phyloP scores from a whole-genome alignment of 2,329 filamentous ascomycete species.

The Phialocephala sp. region DNA sequence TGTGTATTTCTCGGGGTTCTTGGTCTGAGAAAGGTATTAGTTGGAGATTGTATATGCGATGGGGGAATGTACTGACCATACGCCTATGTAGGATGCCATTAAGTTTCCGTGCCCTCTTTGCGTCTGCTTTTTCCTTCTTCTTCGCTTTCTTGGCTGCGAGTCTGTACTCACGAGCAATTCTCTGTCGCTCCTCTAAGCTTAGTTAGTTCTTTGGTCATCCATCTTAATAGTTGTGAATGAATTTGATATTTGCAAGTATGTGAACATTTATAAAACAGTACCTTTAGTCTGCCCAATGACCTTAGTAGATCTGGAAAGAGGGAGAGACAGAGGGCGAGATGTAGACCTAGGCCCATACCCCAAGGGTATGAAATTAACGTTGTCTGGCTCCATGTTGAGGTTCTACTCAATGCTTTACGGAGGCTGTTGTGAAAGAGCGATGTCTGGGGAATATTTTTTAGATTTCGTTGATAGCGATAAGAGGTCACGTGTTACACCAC shows the following conservation, averaged over 20 bases:
- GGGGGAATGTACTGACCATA: constrained; percentile 23
- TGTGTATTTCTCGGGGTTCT: constrained; percentile 43
- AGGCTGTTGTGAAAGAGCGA: too few relatives aligned
- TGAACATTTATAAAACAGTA: constrained; percentile 9
- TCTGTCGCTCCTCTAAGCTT: constrained; percentile 33
- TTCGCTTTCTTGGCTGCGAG: constrained; percentile 35
- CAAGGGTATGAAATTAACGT: constrained; percentile 28
- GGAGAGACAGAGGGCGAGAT: constrained; percentile 9
- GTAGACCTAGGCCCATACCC: constrained; percentile 8
- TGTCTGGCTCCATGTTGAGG: constrained; percentile 8
- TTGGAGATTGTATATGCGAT: neutral
- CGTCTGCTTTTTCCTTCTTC: constrained; percentile 39
- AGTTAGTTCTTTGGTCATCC: neutral
- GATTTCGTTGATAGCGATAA: constrained; percentile 1
- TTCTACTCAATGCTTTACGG: neutral
- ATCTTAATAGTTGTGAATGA: neutral
- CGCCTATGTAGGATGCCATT: constrained; percentile 37
- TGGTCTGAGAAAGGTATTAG: constrained; percentile 34
- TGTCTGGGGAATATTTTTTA: neutral
- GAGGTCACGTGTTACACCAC: neutral
- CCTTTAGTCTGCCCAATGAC: constrained; percentile 24
- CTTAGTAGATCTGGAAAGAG: constrained; percentile 6
- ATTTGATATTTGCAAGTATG: neutral
- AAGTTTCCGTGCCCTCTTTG: constrained; percentile 36
- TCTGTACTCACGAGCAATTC: constrained; percentile 33